Percentiles rank a stretch among this genome's conserved stretches.
Evolutionary conservation across 2,329 filamentous ascomycete species (phyloP).

Genomic region (Alternaria hordeiaustralica): DNA sequence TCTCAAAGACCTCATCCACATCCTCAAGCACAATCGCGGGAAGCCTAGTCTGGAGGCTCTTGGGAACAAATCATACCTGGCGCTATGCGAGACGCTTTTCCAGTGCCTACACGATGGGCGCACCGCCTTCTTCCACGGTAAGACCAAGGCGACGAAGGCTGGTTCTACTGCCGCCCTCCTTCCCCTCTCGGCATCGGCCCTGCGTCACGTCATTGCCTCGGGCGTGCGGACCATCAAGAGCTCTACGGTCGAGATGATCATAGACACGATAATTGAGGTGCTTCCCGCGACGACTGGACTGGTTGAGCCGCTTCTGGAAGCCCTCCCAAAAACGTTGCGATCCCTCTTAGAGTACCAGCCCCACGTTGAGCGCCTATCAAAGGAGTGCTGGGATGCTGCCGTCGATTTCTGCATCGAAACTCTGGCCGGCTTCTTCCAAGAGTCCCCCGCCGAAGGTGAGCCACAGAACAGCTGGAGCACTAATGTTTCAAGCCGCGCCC

Average conservation of each 20-base stretch:
- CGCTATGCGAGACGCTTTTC: slow-evolving; percentile 82
- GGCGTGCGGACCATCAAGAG: slow-evolving; percentile 71
- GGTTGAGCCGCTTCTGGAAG: slow-evolving; percentile 72
- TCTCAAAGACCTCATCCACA: slow-evolving; percentile 62
- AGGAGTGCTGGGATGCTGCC: slow-evolving; percentile 70
- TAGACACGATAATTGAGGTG: slow-evolving; percentile 82
- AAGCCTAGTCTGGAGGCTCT: slow-evolving; percentile 56
- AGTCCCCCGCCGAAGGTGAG: slow-evolving; percentile 26
- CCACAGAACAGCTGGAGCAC: slow-evolving; percentile 38
- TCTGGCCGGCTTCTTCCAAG: slow-evolving; percentile 53
- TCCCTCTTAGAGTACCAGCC: slow-evolving; percentile 74
- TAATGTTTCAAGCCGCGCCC: slow-evolving; percentile 34
- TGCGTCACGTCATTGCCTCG: slow-evolving; percentile 75
- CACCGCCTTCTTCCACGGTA: slow-evolving; percentile 61
- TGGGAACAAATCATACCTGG: slow-evolving; percentile 79
- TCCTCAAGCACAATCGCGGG: slow-evolving; percentile 61
- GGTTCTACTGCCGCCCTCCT: slow-evolving; percentile 58
- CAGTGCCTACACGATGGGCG: slow-evolving; percentile 72
- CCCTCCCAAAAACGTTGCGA: slow-evolving; percentile 80
- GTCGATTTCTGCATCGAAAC: slow-evolving; percentile 73
- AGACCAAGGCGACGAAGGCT: slow-evolving; percentile 47
- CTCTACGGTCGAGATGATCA: slow-evolving; percentile 78
- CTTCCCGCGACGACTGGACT: slow-evolving; percentile 69
- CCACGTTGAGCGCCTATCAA: slow-evolving; percentile 79
- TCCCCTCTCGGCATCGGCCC: slow-evolving; percentile 70